Conservation (phyloP, 305 asterid genomes). For the Coffea humblotiana region DNA sequence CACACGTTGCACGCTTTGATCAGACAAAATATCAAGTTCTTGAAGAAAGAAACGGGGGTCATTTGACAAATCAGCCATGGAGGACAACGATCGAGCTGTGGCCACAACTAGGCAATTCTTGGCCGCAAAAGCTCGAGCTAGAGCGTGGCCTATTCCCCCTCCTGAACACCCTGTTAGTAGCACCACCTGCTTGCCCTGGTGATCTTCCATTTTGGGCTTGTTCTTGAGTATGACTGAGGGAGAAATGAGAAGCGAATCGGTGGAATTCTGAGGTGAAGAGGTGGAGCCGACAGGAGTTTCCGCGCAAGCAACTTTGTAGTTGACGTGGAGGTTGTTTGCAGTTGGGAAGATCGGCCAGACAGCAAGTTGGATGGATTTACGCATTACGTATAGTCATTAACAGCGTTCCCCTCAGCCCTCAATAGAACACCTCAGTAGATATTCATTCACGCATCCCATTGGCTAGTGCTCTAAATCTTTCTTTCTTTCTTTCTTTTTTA, state of each 20-base stretch:
- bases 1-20: constrained; percentile 59
- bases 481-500: too few species aligned
- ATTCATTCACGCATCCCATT: too few species aligned
- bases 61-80: constrained; percentile 61
- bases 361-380: too few species aligned
- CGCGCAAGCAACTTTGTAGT: too few species aligned
- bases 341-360: too few species aligned
- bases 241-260: neutral
- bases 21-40: constrained; percentile 76
- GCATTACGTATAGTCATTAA: too few species aligned
- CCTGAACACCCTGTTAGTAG: constrained; percentile 76
- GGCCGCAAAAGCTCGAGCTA: constrained; percentile 72
- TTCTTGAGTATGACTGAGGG: neutral
- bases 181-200: constrained; percentile 52
- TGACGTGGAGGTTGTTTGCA: too few species aligned
- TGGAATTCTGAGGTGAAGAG: too few species aligned
- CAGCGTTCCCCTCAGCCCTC: too few species aligned
- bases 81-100: constrained; percentile 68
- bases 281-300: too few species aligned
- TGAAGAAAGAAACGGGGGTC: constrained; percentile 74
- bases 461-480: too few species aligned
- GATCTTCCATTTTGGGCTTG: constrained; percentile 19
- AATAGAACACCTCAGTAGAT: too few species aligned
- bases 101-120: constrained; percentile 79
- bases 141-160: constrained; percentile 93